Evolutionary conservation across 768 basidiomycete species (phyloP), one percentile per base, ranked within the genome.

Genomic region (Ramaria sp.): DNA sequence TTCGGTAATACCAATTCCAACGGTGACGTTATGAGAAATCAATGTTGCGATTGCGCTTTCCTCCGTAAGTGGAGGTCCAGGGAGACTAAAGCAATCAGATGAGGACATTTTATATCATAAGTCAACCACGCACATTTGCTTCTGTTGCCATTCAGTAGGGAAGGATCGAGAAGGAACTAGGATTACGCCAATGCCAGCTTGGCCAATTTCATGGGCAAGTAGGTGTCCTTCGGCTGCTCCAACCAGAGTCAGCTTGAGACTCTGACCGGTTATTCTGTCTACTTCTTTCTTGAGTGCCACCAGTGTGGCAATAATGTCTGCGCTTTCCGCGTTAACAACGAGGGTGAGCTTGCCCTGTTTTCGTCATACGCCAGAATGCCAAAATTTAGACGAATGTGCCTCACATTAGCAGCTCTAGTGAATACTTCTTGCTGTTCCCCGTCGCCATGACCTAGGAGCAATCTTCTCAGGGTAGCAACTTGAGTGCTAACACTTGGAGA

Each of bases 21-120:
- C 82, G 5, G 80, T 81, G 15, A 96, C 87, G 27, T 82, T 83
- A 45, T 87, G 78, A 2, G 73, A 72, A 17, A 84, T 66, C 20
- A 97, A 77, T 52, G 75, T 74, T 22, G 78, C 72, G 42, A 91
- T 71, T 0, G 81, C 74, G 53, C 74, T 86, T 45, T 79, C 61
- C 69, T 76, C 72, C 7, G 86, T 79, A 12, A 91, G 67, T 4
- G 91, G 91, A 2, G 84, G 84, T 1, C 90, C 89, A 24, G 88
- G 83, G 51, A 83, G 67, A 63, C 86, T 82, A 20, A 24, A 38
- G 15, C 15, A 19, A 31, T 7, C 30, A 20, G 12, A 33, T 34
- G 42, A 17, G 45, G 33, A 15, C 20, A 2, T 7, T 33, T 3
- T n/a, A 24, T 7, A 50, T 20, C 10, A 27, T 13, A 45, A 15